Conservation (phyloP, 2,329 filamentous ascomycete species). For the Orbilia javanica region DNA sequence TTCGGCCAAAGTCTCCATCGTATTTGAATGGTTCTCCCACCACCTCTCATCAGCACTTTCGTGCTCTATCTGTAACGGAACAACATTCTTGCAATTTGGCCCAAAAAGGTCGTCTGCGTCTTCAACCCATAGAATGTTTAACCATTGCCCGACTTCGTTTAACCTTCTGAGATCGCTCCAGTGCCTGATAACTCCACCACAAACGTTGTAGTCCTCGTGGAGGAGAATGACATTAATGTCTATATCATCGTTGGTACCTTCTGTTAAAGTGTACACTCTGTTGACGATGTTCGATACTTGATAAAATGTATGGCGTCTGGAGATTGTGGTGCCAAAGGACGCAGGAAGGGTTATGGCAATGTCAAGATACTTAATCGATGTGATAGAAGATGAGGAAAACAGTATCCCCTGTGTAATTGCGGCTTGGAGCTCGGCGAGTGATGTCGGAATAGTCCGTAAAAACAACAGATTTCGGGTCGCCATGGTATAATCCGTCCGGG, state of each 20-base stretch:
- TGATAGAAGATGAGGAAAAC: slow-evolving; percentile 53
- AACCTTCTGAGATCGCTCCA: slow-evolving; percentile 44
- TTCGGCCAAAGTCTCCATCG: slow-evolving; percentile 61
- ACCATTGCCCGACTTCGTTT: slow-evolving; percentile 39
- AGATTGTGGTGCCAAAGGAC: slow-evolving; percentile 16
- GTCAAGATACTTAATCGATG: slow-evolving; percentile 49
- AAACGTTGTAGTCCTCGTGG: slow-evolving; percentile 44
- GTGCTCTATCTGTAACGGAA: slow-evolving; percentile 59
- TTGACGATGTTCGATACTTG: slow-evolving; percentile 47
- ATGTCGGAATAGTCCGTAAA: slow-evolving; percentile 44
- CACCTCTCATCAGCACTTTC: slow-evolving; percentile 55
- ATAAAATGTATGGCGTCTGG: slow-evolving; percentile 42
- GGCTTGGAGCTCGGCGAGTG: slow-evolving; percentile 38
- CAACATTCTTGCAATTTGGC: slow-evolving; percentile 61
- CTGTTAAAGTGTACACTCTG: slow-evolving; percentile 42
- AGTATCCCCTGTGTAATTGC: slow-evolving; percentile 51
- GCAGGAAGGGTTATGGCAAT: slow-evolving; percentile 44
- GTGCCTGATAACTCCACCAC: slow-evolving; percentile 46
- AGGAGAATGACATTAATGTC: slow-evolving; percentile 54
- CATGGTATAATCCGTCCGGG: slow-evolving; percentile 28
- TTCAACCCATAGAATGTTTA: slow-evolving; percentile 46
- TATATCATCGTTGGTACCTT: slow-evolving; percentile 48
- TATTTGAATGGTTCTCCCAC: slow-evolving; percentile 53
- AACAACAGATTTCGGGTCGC: slow-evolving; percentile 51
- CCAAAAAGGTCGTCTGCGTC: slow-evolving; percentile 50